Percentiles rank a stretch among this genome's conserved stretches.
Conservation (phyloP, 2,329 filamentous ascomycete genomes). For the Neocucurbitaria cava region DNA sequence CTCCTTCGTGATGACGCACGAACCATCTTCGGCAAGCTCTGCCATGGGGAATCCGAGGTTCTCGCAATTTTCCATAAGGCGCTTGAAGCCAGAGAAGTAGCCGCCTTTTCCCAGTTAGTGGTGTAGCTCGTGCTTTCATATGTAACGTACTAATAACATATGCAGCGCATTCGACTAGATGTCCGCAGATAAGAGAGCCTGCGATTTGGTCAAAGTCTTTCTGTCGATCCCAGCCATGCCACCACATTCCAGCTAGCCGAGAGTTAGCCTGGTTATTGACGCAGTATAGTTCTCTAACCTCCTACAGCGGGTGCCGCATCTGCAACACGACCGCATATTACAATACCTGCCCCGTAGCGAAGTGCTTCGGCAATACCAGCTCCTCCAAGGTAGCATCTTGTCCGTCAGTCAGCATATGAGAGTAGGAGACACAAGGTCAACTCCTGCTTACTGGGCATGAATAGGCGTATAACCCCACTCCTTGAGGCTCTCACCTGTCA, state of each 20-base stretch:
- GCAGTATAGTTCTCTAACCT: neutral
- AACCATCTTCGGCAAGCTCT: constrained; percentile 53
- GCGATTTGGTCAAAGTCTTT: constrained; percentile 59
- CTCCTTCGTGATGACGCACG: constrained; percentile 54
- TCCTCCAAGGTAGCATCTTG: constrained; percentile 48
- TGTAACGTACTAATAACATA: constrained; percentile 54
- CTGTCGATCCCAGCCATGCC: constrained; percentile 49
- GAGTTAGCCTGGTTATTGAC: neutral
- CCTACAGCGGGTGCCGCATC: constrained; percentile 52
- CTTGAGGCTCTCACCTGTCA: too few relatives aligned
- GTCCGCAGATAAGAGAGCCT: constrained; percentile 58
- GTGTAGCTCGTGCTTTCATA: neutral
- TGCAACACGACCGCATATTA: constrained; percentile 51
- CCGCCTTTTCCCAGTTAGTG: constrained; percentile 20
- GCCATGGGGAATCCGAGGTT: constrained; percentile 56
- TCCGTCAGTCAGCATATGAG: constrained; percentile 37
- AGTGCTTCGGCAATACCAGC: constrained; percentile 51
- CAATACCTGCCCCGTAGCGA: constrained; percentile 48
- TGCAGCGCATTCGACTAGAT: constrained; percentile 62
- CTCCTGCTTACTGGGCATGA: neutral
- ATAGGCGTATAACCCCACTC: neutral
- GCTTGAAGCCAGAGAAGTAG: constrained; percentile 59
- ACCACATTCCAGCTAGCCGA: constrained; percentile 47
- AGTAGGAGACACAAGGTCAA: constrained; percentile 28
- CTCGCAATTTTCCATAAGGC: constrained; percentile 36